These are phyloP conservation scores for Phytophthora quininea DNA, from an alignment of 352 stramenopile genomes.

Conservation along the genomic window DNA sequence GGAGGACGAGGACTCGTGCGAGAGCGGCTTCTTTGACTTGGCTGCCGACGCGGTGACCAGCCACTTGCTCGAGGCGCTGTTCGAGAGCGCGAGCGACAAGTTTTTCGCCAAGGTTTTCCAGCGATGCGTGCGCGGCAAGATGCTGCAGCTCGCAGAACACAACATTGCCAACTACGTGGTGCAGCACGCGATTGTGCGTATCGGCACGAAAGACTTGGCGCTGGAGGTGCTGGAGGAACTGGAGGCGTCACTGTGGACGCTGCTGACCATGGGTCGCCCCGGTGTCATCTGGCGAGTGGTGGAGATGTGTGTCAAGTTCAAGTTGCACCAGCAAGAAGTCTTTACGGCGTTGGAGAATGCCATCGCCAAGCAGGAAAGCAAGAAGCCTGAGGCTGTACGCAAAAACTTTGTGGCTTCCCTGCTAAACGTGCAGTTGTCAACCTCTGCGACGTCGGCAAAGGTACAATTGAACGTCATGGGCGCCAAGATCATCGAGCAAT, in stretches of 20 bases:
- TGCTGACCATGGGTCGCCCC: conserved; percentile 71
- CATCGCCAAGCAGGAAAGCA: conserved; percentile 78
- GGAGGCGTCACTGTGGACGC: conserved; percentile 62
- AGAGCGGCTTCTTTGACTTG: conserved; percentile 69
- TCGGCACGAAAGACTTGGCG: conserved; percentile 49
- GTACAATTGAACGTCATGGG: conserved; percentile 81
- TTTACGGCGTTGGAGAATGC: conserved; percentile 62
- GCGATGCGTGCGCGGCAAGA: conserved; percentile 63
- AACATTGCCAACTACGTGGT: conserved; percentile 87
- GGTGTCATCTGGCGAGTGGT: conserved; percentile 82
- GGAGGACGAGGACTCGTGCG: conserved; percentile 58
- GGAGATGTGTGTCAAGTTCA: conserved; percentile 74
- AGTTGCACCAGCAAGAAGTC: conserved; percentile 55
- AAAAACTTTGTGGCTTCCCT: conserved; percentile 72
- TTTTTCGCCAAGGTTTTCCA: conserved; percentile 73
- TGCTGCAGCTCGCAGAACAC: conserved; percentile 77
- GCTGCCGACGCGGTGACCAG: conserved; percentile 76
- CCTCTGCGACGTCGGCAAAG: conserved; percentile 50
- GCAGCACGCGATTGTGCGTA: conserved; percentile 69
- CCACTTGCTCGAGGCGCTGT: conserved; percentile 77
- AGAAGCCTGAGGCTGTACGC: conserved; percentile 74
- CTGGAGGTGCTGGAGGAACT: conserved; percentile 64
- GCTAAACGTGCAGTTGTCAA: conserved; percentile 72
- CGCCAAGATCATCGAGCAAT: conserved; percentile 73
- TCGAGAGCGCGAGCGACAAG: conserved; percentile 58